Percentiles rank a stretch among this genome's conserved stretches.
phyloP scores from a whole-genome alignment of 2,329 filamentous ascomycete genomes.

The Ceratocystis alfenasii region DNA sequence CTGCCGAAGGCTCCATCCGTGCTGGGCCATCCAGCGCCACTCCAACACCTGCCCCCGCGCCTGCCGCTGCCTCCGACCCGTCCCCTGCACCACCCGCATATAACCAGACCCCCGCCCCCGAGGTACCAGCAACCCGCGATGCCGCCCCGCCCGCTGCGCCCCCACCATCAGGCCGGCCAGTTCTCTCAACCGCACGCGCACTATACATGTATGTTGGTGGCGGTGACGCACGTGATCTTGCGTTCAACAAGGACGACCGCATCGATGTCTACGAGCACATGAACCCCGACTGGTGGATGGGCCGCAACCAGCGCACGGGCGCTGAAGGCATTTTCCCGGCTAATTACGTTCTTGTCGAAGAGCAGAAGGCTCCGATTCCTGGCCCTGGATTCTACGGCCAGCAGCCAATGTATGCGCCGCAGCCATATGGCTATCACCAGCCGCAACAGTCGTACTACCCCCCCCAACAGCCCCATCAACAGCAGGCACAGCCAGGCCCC shows the following conservation, averaged over 20 bases:
- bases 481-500: slow-evolving; percentile 31
- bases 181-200: slow-evolving; percentile 64
- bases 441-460: slow-evolving; percentile 26
- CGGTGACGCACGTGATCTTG: slow-evolving; percentile 68
- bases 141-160: slow-evolving; percentile 18
- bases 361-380: slow-evolving; percentile 44
- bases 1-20: slow-evolving; percentile 52
- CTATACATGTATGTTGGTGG: slow-evolving; percentile 67
- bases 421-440: slow-evolving; percentile 28
- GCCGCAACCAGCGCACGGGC: slow-evolving; percentile 69
- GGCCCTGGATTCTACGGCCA: slow-evolving; percentile 11
- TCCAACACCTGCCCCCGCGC: slow-evolving; percentile 27
- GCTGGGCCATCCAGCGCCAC: slow-evolving; percentile 34
- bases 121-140: slow-evolving; percentile 32
- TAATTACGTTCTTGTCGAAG: slow-evolving; percentile 62
- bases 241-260: slow-evolving; percentile 67
- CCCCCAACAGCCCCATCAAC: not conserved
- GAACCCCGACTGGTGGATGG: slow-evolving; percentile 97
- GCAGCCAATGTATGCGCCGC: slow-evolving; percentile 25
- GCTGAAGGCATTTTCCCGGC: slow-evolving; percentile 90
- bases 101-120: slow-evolving; percentile 36
- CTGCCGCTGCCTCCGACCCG: slow-evolving; percentile 27
- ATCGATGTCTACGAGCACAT: slow-evolving; percentile 80
- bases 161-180: slow-evolving; percentile 33
- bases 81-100: slow-evolving; percentile 40